These are phyloP conservation scores for Phytophthora cactorum DNA, from an alignment of 352 stramenopile genomes.

Conservation along the genomic window DNA sequence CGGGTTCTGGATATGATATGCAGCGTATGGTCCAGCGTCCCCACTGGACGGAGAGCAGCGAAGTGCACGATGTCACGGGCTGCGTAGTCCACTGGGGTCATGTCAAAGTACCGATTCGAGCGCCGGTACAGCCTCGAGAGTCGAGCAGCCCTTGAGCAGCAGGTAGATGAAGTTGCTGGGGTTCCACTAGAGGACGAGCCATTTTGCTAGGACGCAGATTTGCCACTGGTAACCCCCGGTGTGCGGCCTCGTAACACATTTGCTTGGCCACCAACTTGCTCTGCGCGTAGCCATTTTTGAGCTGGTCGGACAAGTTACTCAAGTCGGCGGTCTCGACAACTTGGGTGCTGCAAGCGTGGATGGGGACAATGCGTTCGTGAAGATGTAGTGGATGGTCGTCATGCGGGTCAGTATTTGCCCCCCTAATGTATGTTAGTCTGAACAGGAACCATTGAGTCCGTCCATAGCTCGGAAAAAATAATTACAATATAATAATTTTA, in stretches of 20 bases:
- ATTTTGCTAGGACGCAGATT: conserved; percentile 93
- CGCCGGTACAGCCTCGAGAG: conserved; percentile 65
- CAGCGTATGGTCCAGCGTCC: conserved; percentile 66
- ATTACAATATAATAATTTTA: too few species aligned
- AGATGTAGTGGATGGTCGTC: conserved; percentile 91
- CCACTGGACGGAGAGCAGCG: conserved; percentile 51
- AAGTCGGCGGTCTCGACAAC: conserved; percentile 64
- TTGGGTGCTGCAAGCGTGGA: conserved; percentile 36
- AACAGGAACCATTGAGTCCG: too few species aligned
- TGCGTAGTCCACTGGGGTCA: conserved; percentile 94
- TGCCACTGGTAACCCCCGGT: conserved; percentile 83
- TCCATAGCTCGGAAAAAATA: too few species aligned
- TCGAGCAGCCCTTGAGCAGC: conserved; percentile 81
- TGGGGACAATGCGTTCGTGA: conserved; percentile 92
- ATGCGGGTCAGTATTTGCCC: conserved; percentile 49
- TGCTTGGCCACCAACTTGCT: conserved; percentile 94
- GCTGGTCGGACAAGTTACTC: conserved; percentile 55
- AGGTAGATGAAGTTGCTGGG: conserved; percentile 91
- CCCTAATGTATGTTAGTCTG: too few species aligned
- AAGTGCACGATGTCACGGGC: conserved; percentile 88
- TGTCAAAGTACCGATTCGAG: conserved; percentile 86
- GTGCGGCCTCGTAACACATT: conserved; percentile 79
- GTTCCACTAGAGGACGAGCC: conserved; percentile 85
- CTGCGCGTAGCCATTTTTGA: conserved; percentile 89
- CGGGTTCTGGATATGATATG: conserved; percentile 69